A percentile compares a stretch with the other conserved stretches of the same genome.
Evolutionary conservation across 495 filamentous ascomycete genomes (phyloP).

Genomic region (Amorphotheca resinae): DNA sequence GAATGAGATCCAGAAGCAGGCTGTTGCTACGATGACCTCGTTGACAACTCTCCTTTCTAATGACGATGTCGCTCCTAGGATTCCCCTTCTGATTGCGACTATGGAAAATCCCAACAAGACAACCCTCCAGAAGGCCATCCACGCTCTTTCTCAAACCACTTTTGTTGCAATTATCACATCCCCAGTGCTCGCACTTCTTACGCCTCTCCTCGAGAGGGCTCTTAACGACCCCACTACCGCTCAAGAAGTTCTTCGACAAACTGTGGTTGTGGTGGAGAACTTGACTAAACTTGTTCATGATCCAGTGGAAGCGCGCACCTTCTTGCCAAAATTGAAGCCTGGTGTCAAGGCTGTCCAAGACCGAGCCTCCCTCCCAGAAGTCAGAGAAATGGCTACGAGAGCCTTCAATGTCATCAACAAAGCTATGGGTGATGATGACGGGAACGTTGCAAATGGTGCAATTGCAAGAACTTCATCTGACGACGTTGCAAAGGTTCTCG

Average conservation of each 20-base stretch:
- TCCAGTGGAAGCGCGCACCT: slow-evolving; percentile 87
- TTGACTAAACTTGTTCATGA: slow-evolving; percentile 98
- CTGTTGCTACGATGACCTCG: slow-evolving; percentile 79
- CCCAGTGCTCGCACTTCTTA: slow-evolving; percentile 94
- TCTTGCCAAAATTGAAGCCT: slow-evolving; percentile 89
- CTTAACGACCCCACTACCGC: slow-evolving; percentile 81
- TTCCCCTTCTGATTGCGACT: slow-evolving; percentile 84
- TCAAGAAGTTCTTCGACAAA: slow-evolving; percentile 91
- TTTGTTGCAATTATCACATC: slow-evolving; percentile 96
- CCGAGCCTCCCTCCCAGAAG: slow-evolving; percentile 85
- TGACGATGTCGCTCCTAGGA: slow-evolving; percentile 88
- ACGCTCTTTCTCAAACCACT: slow-evolving; percentile 94
- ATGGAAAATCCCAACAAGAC: slow-evolving; percentile 92
- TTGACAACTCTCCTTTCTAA: slow-evolving; percentile 87
- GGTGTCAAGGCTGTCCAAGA: slow-evolving; percentile 83
- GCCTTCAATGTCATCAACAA: slow-evolving; percentile 83
- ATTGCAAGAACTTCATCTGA: slow-evolving; percentile 58
- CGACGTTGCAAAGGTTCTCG: slow-evolving; percentile 63
- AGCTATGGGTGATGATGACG: slow-evolving; percentile 69
- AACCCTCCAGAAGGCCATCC: slow-evolving; percentile 85
- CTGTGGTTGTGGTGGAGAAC: slow-evolving; percentile 97
- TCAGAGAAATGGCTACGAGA: slow-evolving; percentile 76
- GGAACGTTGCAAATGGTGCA: slow-evolving; percentile 39
- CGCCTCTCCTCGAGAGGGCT: slow-evolving; percentile 84
- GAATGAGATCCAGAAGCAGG: slow-evolving; percentile 75